Base-by-base conservation (phyloP, 768 basidiomycete species). In the Phallus indusiatus region DNA sequence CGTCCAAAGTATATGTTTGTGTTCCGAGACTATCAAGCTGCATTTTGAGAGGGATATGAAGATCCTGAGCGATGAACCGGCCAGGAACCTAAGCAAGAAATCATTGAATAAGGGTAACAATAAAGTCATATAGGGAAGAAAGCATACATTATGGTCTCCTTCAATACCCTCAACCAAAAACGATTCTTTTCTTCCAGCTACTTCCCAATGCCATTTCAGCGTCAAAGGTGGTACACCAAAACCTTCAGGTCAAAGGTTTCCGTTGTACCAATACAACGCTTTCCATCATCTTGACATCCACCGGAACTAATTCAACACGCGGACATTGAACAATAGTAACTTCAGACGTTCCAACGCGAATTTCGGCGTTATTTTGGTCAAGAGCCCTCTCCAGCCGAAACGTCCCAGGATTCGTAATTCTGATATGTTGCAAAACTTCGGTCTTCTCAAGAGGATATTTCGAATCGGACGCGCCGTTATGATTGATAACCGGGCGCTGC, bases 151-250 rank as follows among this genome's bases (percentile, higher is more conserved):
- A 49, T 76, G 75, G 21, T 77, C 76, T 42, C 78, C 80, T 68
- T 90, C 86, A 53, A 94, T 90, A 9, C 92, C 91, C 66, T 94
- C 91, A 1, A 93, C 89, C 46, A 87, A 72, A 62, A 88, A 88
- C 49, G 80, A 75, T 66, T 94, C 89, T 56, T 78, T 76, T 61
- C 77, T 75, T 11, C 82, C 83, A 58, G 83, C 84, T 47, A 84
- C 73, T 21, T 84, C 81, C 62, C 84, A 82, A 65, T 81, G 77
- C 90, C 90, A 92, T 47, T 81, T 79, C 47, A 93, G 74, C 65
- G 83, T 86, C 64, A 92, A 75, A 59, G 65, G 66, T 34, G 61
- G 61, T 53, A 65, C 59, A 33, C 62, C 68, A 35, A 55, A 5
- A 68, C 63, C 17, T 62, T 56, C 3, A 68, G 53, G 48, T 69